Percentiles rank a stretch among this genome's conserved stretches.
These are phyloP conservation scores for Isatis lusitanica DNA, from an alignment of 441 rosid genomes.

Conservation along the genomic window DNA sequence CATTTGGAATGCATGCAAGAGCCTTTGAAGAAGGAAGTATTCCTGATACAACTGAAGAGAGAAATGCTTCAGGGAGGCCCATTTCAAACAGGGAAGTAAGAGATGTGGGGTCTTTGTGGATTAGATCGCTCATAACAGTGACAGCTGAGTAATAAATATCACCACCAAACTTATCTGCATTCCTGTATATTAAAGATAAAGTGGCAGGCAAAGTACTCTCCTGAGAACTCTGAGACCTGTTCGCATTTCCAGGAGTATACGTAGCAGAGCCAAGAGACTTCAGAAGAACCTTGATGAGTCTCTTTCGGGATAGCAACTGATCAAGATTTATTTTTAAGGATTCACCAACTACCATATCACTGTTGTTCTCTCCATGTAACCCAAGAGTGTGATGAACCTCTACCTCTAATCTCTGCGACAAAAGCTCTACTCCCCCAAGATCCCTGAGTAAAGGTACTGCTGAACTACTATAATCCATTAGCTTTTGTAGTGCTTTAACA, in stretches of 20 bases:
- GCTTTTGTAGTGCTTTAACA: constrained; percentile 91
- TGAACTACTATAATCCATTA: constrained; percentile 96
- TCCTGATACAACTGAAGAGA: constrained; percentile 85
- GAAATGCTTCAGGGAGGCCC: constrained; percentile 94
- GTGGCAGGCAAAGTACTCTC: constrained; percentile 83
- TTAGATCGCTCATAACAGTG: constrained; percentile 97
- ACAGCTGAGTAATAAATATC: constrained; percentile 95
- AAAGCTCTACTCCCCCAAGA: constrained; percentile 92
- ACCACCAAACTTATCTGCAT: constrained; percentile 93
- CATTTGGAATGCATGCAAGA: constrained; percentile 92
- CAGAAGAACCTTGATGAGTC: constrained; percentile 89
- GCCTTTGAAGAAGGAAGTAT: constrained; percentile 94
- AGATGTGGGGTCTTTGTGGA: constrained; percentile 98
- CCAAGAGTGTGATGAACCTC: constrained; percentile 87
- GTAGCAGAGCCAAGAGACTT: constrained; percentile 99
- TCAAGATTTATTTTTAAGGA: constrained; percentile 61
- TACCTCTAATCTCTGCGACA: constrained; percentile 84
- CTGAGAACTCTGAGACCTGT: constrained; percentile 68
- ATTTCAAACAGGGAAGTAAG: constrained; percentile 76
- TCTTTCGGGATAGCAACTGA: constrained; percentile 69
- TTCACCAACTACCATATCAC: constrained; percentile 65
- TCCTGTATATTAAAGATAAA: constrained; percentile 72
- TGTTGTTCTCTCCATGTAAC: constrained; percentile 50
- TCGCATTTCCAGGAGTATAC: constrained; percentile 75
- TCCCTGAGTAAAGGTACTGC: constrained; percentile 91